These are phyloP conservation scores for Styphnolobium japonicum DNA, from an alignment of 306 rosid species.

Conservation along the genomic window DNA sequence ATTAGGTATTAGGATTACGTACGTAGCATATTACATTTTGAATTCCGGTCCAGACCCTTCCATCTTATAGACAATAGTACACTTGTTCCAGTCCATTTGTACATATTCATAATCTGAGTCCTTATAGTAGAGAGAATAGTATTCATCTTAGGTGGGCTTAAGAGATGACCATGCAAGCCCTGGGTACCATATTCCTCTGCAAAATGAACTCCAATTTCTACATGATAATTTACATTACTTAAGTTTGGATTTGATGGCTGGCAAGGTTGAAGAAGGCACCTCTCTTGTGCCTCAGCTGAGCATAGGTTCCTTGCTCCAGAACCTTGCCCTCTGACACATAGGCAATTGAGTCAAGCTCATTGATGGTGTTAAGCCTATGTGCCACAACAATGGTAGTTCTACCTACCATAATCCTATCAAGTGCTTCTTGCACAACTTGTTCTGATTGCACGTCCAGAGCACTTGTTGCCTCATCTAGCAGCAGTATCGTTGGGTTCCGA, in stretches of 20 bases:
- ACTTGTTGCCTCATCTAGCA: constrained; percentile 93
- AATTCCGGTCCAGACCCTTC: background rate
- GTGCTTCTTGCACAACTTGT: constrained; percentile 85
- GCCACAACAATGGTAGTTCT: constrained; percentile 93
- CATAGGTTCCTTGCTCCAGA: constrained; percentile 76
- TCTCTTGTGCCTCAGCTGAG: constrained; percentile 65
- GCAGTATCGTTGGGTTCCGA: constrained; percentile 66
- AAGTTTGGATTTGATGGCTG: constrained; percentile 51
- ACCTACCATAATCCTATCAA: constrained; percentile 80
- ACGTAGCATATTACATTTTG: background rate
- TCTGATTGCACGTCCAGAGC: constrained; percentile 90
- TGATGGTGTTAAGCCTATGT: constrained; percentile 85
- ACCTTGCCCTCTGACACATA: constrained; percentile 82
- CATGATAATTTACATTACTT: background rate
- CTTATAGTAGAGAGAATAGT: background rate
- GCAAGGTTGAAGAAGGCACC: constrained; percentile 90
- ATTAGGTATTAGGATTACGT: background rate
- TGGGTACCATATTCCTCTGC: background rate
- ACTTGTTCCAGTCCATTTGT: background rate
- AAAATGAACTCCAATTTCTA: background rate
- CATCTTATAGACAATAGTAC: background rate
- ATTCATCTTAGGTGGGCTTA: background rate
- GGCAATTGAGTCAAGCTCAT: constrained; percentile 75
- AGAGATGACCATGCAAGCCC: background rate
- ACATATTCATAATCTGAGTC: background rate